Percentiles rank a stretch among this genome's conserved stretches.
Conservation (phyloP, 768 basidiomycete species). For the Naganishia randhawae region DNA sequence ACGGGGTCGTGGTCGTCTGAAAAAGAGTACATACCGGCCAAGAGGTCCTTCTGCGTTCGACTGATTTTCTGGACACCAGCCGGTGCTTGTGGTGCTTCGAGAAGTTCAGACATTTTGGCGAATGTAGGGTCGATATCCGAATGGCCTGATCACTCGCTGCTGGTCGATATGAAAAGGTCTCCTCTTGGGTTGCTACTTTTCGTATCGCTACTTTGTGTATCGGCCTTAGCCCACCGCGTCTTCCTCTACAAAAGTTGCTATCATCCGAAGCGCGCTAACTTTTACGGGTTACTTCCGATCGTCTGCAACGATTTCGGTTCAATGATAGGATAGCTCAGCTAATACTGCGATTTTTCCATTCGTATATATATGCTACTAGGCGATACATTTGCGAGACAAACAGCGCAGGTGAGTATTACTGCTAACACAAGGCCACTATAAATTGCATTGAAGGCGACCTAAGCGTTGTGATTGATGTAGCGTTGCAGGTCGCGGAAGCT, state of each 20-base stretch:
- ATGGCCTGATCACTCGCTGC: not conserved
- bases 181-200: too few species aligned
- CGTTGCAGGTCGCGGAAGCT: constrained; percentile 44
- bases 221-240: too few species aligned
- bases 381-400: not conserved
- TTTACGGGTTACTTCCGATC: constrained; percentile 10
- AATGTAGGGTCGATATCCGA: not conserved
- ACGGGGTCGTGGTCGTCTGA: not conserved
- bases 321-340: not conserved
- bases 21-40: constrained; percentile 66
- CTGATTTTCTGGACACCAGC: constrained; percentile 29
- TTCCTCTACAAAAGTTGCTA: not conserved
- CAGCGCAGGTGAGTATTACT: not conserved
- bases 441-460: not conserved
- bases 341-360: too few species aligned
- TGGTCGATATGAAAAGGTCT: too few species aligned
- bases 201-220: too few species aligned
- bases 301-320: not conserved
- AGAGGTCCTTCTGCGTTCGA: constrained; percentile 72
- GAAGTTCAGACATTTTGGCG: constrained; percentile 23
- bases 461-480: constrained; percentile 27
- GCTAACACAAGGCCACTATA: too few species aligned
- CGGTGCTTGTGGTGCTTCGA: constrained; percentile 14
- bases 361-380: not conserved
- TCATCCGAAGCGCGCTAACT: constrained; percentile 20